Conservation (phyloP, 1,284 basidiomycete species). For the Peniophora sp. region DNA sequence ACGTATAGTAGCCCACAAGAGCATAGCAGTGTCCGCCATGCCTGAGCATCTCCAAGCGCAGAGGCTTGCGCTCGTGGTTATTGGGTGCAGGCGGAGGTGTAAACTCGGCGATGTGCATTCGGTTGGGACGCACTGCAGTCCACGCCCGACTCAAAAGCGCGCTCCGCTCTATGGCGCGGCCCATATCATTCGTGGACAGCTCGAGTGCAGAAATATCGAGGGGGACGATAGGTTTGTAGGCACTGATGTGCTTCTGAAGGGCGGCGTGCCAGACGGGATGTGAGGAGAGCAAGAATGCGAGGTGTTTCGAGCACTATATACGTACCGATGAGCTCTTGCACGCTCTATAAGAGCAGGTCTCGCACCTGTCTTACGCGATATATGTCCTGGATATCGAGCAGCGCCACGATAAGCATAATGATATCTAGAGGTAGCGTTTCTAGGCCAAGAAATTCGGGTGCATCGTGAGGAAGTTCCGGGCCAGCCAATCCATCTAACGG, state of each 20-base stretch:
- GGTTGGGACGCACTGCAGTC: not conserved
- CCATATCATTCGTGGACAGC: constrained; percentile 5
- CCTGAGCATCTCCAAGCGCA: not conserved
- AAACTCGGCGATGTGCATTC: not conserved
- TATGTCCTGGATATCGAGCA: not conserved
- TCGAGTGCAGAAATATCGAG: not conserved
- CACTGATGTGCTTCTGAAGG: constrained; percentile 3
- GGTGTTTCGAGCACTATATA: constrained; percentile 4
- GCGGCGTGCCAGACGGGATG: constrained; percentile 7
- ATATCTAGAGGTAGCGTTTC: not conserved
- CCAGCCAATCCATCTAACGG: no score
- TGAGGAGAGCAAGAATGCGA: constrained; percentile 2
- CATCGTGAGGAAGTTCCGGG: not conserved
- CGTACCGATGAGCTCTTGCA: not conserved
- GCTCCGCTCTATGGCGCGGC: not conserved
- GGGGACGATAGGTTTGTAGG: constrained; percentile 8
- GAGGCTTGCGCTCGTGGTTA: not conserved
- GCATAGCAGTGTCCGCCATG: not conserved
- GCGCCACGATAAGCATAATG: not conserved
- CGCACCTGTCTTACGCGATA: not conserved
- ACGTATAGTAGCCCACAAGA: not conserved
- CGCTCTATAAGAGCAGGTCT: not conserved
- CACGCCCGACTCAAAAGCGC: constrained; percentile 4
- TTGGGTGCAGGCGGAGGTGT: not conserved
- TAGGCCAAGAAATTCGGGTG: not conserved